Conservation (phyloP, 1,284 basidiomycete genomes). For the Sanguinoderma infundibulare region DNA sequence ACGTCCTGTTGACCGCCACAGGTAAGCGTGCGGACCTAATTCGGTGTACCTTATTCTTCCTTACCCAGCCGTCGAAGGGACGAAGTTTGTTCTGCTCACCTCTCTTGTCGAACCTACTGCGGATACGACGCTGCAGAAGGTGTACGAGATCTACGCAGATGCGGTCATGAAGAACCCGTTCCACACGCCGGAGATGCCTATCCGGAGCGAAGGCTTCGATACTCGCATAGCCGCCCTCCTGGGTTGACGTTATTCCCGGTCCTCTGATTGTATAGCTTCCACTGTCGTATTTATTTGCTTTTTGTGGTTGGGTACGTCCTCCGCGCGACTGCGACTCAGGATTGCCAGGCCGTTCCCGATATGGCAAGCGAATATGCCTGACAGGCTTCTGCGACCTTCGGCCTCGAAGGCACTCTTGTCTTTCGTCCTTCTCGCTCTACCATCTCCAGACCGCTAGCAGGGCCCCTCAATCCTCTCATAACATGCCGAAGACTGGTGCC, state of each 20-base stretch:
- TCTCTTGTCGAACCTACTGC: slow-evolving; percentile 77
- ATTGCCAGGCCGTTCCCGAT: slow-evolving; percentile 2
- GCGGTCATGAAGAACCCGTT: slow-evolving; percentile 99
- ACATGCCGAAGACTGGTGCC: slow-evolving; percentile 6
- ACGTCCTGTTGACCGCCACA: slow-evolving; percentile 89
- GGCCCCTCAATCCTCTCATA: neutral
- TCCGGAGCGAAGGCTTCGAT: slow-evolving; percentile 91
- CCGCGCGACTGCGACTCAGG: neutral
- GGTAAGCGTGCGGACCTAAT: slow-evolving; percentile 54
- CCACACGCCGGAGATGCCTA: slow-evolving; percentile 98
- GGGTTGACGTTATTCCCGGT: slow-evolving; percentile 35
- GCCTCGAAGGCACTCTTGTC: neutral
- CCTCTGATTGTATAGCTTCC: neutral
- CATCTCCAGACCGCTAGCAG: neutral
- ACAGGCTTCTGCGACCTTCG: neutral
- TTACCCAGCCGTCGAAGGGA: slow-evolving; percentile 57
- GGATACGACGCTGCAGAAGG: slow-evolving; percentile 76
- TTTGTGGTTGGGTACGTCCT: no score
- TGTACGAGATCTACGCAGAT: slow-evolving; percentile 92
- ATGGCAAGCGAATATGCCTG: slow-evolving; percentile 9
- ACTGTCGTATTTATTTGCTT: neutral
- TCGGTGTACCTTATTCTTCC: neutral
- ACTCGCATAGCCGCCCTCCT: slow-evolving; percentile 65
- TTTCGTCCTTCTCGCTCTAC: neutral
- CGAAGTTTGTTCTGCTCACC: slow-evolving; percentile 95